A percentile compares a stretch with the other conserved stretches of the same genome.
These are phyloP conservation scores for Capronia coronata DNA, from an alignment of 2,329 filamentous ascomycete species.

Conservation along the genomic window DNA sequence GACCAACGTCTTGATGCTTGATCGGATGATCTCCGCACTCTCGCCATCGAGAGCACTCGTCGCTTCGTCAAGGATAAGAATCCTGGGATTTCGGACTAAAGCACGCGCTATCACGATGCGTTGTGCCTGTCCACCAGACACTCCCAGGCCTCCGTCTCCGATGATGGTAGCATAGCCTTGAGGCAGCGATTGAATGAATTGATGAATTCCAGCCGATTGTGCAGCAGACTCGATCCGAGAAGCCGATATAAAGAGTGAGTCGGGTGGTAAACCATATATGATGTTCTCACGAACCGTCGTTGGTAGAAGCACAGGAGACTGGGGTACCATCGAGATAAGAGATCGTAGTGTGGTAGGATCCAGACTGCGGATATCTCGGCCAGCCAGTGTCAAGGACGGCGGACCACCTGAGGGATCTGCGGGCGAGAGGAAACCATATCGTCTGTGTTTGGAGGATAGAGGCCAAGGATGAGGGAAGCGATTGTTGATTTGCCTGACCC, in stretches of 20 bases:
- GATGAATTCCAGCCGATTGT: conserved; percentile 58
- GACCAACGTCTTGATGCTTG: conserved; percentile 46
- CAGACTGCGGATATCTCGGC: conserved; percentile 51
- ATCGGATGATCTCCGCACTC: conserved; percentile 57
- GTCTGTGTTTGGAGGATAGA: conserved; percentile 51
- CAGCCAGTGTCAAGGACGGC: conserved; percentile 51
- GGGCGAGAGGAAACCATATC: conserved; percentile 2
- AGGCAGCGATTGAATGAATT: conserved; percentile 68
- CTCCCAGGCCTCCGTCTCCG: conserved; percentile 59
- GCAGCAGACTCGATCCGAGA: conserved; percentile 48
- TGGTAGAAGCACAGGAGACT: conserved; percentile 57
- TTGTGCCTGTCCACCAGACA: conserved; percentile 80
- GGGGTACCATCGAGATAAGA: conserved; percentile 54
- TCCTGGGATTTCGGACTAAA: conserved; percentile 60
- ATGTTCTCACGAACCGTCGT: conserved; percentile 51
- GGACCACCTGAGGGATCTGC: conserved; percentile 13
- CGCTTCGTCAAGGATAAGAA: conserved; percentile 80
- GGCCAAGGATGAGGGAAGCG: conserved; percentile 63
- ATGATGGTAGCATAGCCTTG: conserved; percentile 65
- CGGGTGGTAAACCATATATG: conserved; percentile 61
- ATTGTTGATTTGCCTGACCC: conserved; percentile 91
- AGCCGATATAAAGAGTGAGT: conserved; percentile 46
- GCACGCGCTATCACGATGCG: conserved; percentile 75
- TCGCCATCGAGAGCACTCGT: conserved; percentile 72
- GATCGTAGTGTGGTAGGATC: conserved; percentile 57